Percentiles rank a stretch among this genome's conserved stretches.
Evolutionary conservation across 2,329 filamentous ascomycete species (phyloP).

Genomic region (Juglanconis sp.): DNA sequence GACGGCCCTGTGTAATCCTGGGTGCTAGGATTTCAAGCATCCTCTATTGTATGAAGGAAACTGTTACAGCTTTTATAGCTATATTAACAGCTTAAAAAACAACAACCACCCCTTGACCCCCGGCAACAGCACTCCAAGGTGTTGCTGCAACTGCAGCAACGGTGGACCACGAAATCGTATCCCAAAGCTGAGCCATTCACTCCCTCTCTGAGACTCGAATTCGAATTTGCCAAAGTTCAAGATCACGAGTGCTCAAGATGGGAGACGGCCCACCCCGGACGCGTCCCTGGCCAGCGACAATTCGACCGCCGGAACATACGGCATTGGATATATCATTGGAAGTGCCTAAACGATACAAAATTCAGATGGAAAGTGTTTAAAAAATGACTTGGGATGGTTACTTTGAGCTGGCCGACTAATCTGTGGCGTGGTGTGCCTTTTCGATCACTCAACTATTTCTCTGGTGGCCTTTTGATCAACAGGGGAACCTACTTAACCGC

Average conservation of each 20-base stretch:
- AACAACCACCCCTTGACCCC: constrained; percentile 33
- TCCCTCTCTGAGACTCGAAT: constrained; percentile 27
- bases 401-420: background rate
- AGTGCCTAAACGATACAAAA: constrained; percentile 25
- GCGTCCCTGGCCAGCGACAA: constrained; percentile 16
- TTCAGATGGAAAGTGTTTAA: constrained; percentile 24
- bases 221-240: constrained; percentile 22
- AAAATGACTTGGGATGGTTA: constrained; percentile 18
- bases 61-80: too few species aligned
- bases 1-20: too few species aligned
- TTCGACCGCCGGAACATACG: constrained; percentile 23
- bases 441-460: background rate
- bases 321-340: constrained; percentile 23
- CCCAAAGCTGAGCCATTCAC: constrained; percentile 50
- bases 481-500: too few species aligned
- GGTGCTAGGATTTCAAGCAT: too few species aligned
- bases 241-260: constrained; percentile 24
- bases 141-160: constrained; percentile 26
- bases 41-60: too few species aligned
- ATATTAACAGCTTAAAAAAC: constrained; percentile 39
- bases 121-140: background rate
- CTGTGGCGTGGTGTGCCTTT: background rate
- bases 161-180: constrained; percentile 34
- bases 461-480: too few species aligned
- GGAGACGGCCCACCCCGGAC: constrained; percentile 23